phyloP scores from a whole-genome alignment of 495 filamentous ascomycete species.

The Lophiotrema nucula region DNA sequence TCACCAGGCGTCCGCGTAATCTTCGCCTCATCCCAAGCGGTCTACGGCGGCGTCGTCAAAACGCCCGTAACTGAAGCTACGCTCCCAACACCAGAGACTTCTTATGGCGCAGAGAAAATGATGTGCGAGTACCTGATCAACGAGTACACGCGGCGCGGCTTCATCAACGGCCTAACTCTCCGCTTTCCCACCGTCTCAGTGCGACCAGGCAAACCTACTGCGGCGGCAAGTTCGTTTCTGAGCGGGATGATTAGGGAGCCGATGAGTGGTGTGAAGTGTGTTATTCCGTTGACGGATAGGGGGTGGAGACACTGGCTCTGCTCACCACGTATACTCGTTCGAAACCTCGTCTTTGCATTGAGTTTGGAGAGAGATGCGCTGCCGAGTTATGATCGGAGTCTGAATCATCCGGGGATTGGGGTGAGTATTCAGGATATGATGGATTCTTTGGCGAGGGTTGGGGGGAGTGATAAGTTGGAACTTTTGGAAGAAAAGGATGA shows the following conservation, averaged over 20 bases:
- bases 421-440: too few species aligned
- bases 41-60: conserved; percentile 58
- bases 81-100: conserved; percentile 63
- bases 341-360: conserved; percentile 68
- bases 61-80: conserved; percentile 53
- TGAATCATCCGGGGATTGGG: too few species aligned
- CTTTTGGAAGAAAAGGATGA: too few species aligned
- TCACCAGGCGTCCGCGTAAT: conserved; percentile 64
- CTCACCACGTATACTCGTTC: conserved; percentile 63
- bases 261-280: conserved; percentile 61
- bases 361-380: neutral
- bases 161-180: conserved; percentile 63
- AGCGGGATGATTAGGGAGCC: conserved; percentile 72
- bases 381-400: too few species aligned
- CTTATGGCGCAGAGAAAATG: conserved; percentile 78
- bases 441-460: too few species aligned
- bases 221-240: conserved; percentile 72
- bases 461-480: too few species aligned
- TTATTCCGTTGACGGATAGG: conserved; percentile 58
- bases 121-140: conserved; percentile 72
- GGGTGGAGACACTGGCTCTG: conserved; percentile 62
- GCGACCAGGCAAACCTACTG: conserved; percentile 69
- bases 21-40: conserved; percentile 58
- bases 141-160: conserved; percentile 69
- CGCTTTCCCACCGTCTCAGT: conserved; percentile 76